Conservation (phyloP, 108 stramenopile genomes). For the Halocafeteria seosinensis region DNA sequence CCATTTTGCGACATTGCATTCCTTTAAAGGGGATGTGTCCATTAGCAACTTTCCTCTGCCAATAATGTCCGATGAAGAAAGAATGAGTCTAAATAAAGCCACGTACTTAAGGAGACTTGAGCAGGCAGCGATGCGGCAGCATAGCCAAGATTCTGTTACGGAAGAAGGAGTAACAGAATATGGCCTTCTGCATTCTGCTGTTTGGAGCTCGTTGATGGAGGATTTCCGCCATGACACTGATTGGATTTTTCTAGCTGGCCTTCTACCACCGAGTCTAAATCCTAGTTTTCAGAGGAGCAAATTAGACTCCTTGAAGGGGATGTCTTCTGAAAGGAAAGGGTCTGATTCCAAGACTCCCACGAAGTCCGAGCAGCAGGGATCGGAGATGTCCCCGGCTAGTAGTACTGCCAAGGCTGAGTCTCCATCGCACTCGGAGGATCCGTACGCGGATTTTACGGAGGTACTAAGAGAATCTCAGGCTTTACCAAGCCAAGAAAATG, state of each 20-base stretch:
- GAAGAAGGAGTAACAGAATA: neutral
- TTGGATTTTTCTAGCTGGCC: constrained; percentile 15
- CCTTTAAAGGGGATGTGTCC: too few species aligned
- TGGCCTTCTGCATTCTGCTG: neutral
- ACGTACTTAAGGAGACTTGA: constrained; percentile 11
- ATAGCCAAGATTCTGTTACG: neutral
- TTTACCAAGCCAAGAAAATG: neutral
- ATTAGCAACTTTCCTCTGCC: constrained; percentile 12
- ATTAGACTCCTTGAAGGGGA: too few species aligned
- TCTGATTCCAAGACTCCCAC: too few species aligned
- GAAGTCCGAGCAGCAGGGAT: too few species aligned
- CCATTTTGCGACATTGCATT: too few species aligned
- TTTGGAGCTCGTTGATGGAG: neutral
- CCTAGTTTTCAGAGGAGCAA: neutral
- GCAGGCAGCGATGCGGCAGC: constrained; percentile 8
- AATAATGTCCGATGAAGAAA: neutral
- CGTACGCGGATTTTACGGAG: too few species aligned
- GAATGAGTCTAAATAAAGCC: constrained; percentile 2
- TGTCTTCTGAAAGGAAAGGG: too few species aligned
- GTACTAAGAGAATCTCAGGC: too few species aligned
- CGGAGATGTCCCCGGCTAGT: too few species aligned
- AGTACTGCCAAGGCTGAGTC: neutral
- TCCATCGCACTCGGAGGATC: too few species aligned
- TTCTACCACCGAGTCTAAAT: neutral
- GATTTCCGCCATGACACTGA: neutral